These are phyloP conservation scores for Psilocybe sp. DNA, from an alignment of 768 basidiomycete species.

Conservation along the genomic window DNA sequence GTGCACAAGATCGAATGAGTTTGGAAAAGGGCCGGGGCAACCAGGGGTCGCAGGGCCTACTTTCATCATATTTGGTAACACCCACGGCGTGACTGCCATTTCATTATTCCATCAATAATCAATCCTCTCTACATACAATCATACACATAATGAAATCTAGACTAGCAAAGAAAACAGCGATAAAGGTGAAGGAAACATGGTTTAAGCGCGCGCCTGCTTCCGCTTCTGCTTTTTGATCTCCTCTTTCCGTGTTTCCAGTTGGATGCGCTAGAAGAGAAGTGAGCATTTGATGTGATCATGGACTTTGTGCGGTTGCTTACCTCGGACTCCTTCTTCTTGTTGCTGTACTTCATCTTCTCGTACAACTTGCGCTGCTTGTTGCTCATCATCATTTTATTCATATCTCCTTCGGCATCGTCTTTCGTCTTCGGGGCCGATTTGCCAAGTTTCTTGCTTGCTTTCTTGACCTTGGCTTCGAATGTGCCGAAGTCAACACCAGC, in stretches of 20 bases:
- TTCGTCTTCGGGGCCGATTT: constrained; percentile 28
- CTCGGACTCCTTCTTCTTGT: constrained; percentile 75
- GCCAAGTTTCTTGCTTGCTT: constrained; percentile 44
- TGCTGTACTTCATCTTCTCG: constrained; percentile 87
- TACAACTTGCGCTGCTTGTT: constrained; percentile 92
- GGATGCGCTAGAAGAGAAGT: constrained; percentile 45
- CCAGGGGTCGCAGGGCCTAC: no score
- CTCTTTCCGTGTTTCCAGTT: constrained; percentile 56
- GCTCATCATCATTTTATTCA: constrained; percentile 98
- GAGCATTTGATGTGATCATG: not conserved
- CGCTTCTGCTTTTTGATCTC: constrained; percentile 45
- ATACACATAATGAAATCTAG: constrained; percentile 6
- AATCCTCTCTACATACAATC: constrained; percentile 3
- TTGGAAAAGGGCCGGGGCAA: no score
- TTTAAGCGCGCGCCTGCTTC: constrained; percentile 38
- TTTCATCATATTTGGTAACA: not conserved
- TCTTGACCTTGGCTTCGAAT: constrained; percentile 76
- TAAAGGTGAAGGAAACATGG: not conserved
- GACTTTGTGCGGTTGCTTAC: constrained; percentile 40
- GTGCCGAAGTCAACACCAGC: constrained; percentile 76
- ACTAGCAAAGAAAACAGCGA: constrained; percentile 2
- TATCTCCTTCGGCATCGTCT: constrained; percentile 65
- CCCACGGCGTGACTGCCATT: not conserved
- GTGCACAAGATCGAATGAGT: no score
- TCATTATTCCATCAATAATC: not conserved